phyloP scores from a whole-genome alignment of 2,329 filamentous ascomycete genomes.

The Coniella lustricola region DNA sequence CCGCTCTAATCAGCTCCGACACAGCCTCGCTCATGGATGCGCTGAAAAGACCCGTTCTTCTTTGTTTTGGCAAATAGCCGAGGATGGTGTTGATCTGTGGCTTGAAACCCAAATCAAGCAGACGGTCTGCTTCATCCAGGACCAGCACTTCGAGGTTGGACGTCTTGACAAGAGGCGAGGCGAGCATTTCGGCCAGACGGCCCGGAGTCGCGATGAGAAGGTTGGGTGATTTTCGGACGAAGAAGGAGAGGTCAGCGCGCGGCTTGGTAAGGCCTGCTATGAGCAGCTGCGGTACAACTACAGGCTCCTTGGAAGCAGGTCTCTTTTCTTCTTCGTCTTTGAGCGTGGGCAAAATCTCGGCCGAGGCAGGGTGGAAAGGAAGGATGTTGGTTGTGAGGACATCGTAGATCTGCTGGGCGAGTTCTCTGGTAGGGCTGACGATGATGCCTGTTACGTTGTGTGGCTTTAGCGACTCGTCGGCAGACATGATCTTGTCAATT shows the following conservation, averaged over 20 bases:
- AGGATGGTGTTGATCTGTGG: conserved; percentile 83
- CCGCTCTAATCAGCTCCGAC: conserved; percentile 84
- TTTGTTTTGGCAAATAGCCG: conserved; percentile 78
- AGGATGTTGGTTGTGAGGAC: conserved; percentile 66
- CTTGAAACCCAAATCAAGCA: conserved; percentile 91
- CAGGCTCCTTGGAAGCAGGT: conserved; percentile 36
- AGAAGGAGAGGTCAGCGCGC: conserved; percentile 78
- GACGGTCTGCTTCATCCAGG: conserved; percentile 86
- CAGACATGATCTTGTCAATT: conserved; percentile 71
- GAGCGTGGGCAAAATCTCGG: conserved; percentile 52
- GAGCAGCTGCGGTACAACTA: conserved; percentile 79
- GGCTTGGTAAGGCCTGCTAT: conserved; percentile 74
- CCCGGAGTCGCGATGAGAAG: conserved; percentile 87
- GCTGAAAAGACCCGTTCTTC: conserved; percentile 88
- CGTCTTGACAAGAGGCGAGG: conserved; percentile 80
- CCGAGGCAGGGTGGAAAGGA: conserved; percentile 75
- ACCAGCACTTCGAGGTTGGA: conserved; percentile 89
- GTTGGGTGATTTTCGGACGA: conserved; percentile 79
- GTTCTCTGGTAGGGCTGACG: conserved; percentile 85
- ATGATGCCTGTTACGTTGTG: conserved; percentile 88
- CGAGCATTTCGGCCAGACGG: conserved; percentile 77
- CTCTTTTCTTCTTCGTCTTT: conserved; percentile 47
- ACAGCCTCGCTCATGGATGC: conserved; percentile 95
- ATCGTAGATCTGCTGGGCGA: conserved; percentile 82
- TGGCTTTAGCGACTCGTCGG: conserved; percentile 77